Evolutionary conservation across 805 yeast genomes (phyloP).

Genomic region (Candida maris): DNA sequence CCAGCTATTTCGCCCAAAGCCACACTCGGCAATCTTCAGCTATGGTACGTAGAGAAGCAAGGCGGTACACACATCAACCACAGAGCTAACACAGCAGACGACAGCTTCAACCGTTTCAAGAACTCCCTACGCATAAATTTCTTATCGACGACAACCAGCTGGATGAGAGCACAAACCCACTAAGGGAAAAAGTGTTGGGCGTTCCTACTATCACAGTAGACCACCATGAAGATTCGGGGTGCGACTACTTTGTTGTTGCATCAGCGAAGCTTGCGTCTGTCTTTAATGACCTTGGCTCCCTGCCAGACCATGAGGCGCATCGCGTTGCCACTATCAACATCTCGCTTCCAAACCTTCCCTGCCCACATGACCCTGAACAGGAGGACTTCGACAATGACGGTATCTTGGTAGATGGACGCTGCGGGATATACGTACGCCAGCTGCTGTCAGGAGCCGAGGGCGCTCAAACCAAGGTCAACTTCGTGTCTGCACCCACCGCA

Average conservation of each 20-base stretch:
- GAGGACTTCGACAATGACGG: too few relatives aligned
- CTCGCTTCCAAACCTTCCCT: slow-evolving; percentile 9
- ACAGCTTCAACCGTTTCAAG: slow-evolving; percentile 50
- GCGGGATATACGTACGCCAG: too few relatives aligned
- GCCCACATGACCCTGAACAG: too few relatives aligned
- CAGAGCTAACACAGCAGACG: background rate
- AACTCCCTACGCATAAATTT: slow-evolving; percentile 44
- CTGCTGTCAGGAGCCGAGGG: too few relatives aligned
- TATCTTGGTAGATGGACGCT: too few relatives aligned
- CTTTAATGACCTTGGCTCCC: slow-evolving; percentile 15
- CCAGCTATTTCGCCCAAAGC: too few relatives aligned
- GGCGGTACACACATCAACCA: background rate
- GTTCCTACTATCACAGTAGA: slow-evolving; percentile 30
- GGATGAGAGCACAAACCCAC: slow-evolving; percentile 20
- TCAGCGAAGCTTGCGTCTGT: slow-evolving; percentile 30
- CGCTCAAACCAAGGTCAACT: slow-evolving; percentile 6
- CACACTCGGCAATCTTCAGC: too few relatives aligned
- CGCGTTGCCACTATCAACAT: slow-evolving; percentile 14
- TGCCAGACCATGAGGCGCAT: slow-evolving; percentile 4
- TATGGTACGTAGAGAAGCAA: too few relatives aligned
- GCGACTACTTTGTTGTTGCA: slow-evolving; percentile 28
- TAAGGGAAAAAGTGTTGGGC: slow-evolving; percentile 12
- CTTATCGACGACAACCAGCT: slow-evolving; percentile 36
- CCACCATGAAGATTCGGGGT: slow-evolving; percentile 10
- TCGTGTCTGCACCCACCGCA: slow-evolving; percentile 21